phyloP scores from a whole-genome alignment of 768 basidiomycete genomes.

The Paxillus rubicundulus region DNA sequence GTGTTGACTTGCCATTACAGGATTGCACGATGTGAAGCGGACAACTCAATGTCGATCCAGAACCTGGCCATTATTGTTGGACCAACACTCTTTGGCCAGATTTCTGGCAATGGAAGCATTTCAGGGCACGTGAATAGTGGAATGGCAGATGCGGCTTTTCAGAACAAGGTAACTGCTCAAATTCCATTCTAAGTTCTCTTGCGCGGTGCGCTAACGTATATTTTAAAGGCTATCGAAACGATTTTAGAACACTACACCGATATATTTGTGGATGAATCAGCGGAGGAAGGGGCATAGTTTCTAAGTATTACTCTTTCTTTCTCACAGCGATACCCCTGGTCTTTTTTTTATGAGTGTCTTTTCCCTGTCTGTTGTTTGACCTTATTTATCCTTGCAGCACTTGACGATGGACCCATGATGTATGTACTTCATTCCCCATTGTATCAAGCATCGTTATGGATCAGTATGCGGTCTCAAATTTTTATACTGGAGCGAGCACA shows the following conservation, averaged over 20 bases:
- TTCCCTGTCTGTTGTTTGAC: background rate
- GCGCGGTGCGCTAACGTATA: conserved; percentile 8
- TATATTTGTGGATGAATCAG: conserved; percentile 89
- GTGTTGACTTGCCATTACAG: conserved; percentile 40
- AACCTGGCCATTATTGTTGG: conserved; percentile 97
- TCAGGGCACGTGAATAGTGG: conserved; percentile 49
- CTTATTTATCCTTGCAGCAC: conserved; percentile 20
- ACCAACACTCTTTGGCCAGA: conserved; percentile 89
- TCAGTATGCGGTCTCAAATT: background rate
- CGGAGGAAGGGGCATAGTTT: conserved; percentile 39
- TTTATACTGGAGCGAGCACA: too few species aligned
- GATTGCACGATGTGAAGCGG: conserved; percentile 67
- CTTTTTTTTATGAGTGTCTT: background rate
- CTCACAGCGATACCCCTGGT: conserved; percentile 23
- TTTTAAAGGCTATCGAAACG: conserved; percentile 82
- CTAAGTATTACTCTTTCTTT: background rate
- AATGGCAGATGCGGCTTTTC: conserved; percentile 68
- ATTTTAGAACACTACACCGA: conserved; percentile 92
- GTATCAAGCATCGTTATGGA: conserved; percentile 1
- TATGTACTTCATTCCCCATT: conserved; percentile 19
- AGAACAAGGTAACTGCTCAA: conserved; percentile 57
- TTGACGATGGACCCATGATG: conserved; percentile 11
- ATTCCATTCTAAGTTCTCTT: background rate
- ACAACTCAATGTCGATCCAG: conserved; percentile 90
- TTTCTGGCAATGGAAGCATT: conserved; percentile 42